These are phyloP conservation scores for Pyronema omphalodes DNA, from an alignment of 495 filamentous ascomycete genomes.

Conservation along the genomic window DNA sequence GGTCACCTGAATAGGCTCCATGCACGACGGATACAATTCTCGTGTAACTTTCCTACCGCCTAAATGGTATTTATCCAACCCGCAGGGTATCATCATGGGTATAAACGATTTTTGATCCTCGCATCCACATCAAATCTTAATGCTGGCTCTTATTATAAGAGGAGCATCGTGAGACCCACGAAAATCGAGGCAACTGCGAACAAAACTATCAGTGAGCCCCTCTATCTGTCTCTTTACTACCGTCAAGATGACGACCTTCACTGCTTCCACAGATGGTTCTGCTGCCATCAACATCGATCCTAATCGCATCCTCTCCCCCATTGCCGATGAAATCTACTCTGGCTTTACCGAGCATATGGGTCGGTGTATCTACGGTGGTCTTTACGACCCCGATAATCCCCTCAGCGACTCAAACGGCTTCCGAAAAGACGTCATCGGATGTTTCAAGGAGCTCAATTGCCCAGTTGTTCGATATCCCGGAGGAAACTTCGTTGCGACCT, in stretches of 20 bases:
- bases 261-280: constrained; percentile 37
- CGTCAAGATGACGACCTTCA: constrained; percentile 47
- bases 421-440: constrained; percentile 52
- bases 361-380: constrained; percentile 67
- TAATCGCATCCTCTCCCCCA: constrained; percentile 41
- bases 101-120: too few species aligned
- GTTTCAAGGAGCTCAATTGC: constrained; percentile 48
- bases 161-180: too few species aligned
- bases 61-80: too few species aligned
- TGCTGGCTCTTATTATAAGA: too few species aligned
- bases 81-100: too few species aligned
- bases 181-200: too few species aligned
- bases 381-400: constrained; percentile 54
- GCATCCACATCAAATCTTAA: too few species aligned
- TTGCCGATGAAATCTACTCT: constrained; percentile 55
- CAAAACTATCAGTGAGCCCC: too few species aligned
- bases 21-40: too few species aligned
- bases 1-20: too few species aligned
- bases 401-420: constrained; percentile 59
- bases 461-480: constrained; percentile 65
- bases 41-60: too few species aligned
- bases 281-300: constrained; percentile 44
- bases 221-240: not conserved
- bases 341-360: constrained; percentile 74
- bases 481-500: constrained; percentile 65